Evolutionary conservation across 768 basidiomycete genomes (phyloP), one percentile per base, ranked within the genome.

Genomic region (Kwoniella sp.): DNA sequence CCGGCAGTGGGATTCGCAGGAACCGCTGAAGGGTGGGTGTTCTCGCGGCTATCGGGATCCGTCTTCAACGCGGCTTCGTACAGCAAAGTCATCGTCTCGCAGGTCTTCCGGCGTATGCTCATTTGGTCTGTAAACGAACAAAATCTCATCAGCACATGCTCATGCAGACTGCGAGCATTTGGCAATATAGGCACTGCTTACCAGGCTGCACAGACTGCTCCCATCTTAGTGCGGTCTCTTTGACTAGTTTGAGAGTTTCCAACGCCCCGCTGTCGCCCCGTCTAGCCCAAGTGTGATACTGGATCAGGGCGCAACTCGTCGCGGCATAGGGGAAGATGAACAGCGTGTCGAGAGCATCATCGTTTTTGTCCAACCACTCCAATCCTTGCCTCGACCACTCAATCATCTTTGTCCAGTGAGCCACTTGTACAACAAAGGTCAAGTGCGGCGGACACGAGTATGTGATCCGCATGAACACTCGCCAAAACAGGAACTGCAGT

Each of bases 391-490:
- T 86, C 0, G 91, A 90, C 74, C 91, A 83, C 31, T 83, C 75
- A 54, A 93, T 86, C 55, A 96, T 85, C 57, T 84, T 82, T 22
- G 85, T 85, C 92, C 92, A 96, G 68, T 88, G 86, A 73, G 89
- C 88, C 28, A 93, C 85, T 1, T 88, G 90, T 69, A 94, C 82
- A 41, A 86, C 85, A 73, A 95, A 93, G 77, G 90, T 93, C 75
- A 95, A 86, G 75, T 96, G 93, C 12, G 86, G 86, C 9, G 95
- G 93, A 76, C 91, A 90, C 22, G 88, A 85, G 82, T 96, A 98
- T 63, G 91, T 93, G 81, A 97, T 92, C 57, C 95, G 87, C 92
- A 97, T 94, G 83, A 97, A 98, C 31, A 96, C 93, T 55, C 95
- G 89, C 88, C 92, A 96, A 82, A 96, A 94, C 80, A 98, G 90